Evolutionary conservation across 495 filamentous ascomycete genomes (phyloP).

Genomic region (Lindgomyces ingoldianus): DNA sequence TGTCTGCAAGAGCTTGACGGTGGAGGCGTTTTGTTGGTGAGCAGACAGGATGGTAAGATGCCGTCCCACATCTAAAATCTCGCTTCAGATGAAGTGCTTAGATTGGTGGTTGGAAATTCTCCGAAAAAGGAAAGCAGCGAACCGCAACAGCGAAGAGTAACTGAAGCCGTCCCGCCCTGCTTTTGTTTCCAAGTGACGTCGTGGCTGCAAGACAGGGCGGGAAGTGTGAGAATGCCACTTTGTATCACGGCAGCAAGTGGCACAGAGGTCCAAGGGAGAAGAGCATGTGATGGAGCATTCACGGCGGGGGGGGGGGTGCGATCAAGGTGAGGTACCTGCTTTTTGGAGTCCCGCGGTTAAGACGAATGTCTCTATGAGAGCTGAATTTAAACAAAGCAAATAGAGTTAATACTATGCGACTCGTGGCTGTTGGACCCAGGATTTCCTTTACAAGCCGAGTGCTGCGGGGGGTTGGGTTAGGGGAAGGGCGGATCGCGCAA

Average conservation of each 20-base stretch:
- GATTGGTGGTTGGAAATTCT: background rate
- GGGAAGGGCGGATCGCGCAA: too few species aligned
- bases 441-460: background rate
- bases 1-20: too few species aligned
- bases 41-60: too few species aligned
- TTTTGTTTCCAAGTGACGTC: background rate
- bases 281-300: background rate
- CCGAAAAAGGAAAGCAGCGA: too few species aligned
- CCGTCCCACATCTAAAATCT: too few species aligned
- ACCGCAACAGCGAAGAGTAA: background rate
- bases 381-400: background rate
- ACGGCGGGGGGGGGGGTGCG: background rate
- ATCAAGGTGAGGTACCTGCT: background rate
- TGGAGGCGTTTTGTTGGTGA: too few species aligned
- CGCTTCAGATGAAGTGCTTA: too few species aligned
- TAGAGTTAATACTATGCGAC: background rate
- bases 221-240: background rate
- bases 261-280: background rate
- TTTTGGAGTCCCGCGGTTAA: background rate
- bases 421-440: background rate
- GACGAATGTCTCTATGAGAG: background rate
- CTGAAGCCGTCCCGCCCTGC: background rate
- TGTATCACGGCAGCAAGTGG: background rate
- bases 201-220: background rate
- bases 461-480: too few species aligned